Evolutionary conservation across 2,329 filamentous ascomycete species (phyloP).

Genomic region (Microcera coccophila): DNA sequence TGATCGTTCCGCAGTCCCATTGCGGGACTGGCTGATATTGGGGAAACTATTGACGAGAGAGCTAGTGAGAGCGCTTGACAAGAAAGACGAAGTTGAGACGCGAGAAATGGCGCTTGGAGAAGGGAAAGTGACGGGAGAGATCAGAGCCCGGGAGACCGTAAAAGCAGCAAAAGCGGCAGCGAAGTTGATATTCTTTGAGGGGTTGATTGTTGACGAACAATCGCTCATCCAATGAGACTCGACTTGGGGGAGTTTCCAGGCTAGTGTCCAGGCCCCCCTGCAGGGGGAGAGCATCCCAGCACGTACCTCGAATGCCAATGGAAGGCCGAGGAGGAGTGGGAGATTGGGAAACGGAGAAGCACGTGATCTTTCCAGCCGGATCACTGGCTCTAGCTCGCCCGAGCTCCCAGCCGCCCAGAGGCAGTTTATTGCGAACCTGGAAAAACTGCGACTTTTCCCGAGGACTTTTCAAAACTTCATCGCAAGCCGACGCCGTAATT

Average conservation of each 20-base stretch:
- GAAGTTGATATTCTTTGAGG: neutral
- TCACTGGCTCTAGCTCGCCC: conserved; percentile 29
- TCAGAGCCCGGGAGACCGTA: neutral
- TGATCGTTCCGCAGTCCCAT: conserved; percentile 46
- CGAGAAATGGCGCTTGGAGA: neutral
- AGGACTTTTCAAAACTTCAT: conserved; percentile 41
- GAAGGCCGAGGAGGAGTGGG: no score
- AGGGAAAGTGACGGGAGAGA: neutral
- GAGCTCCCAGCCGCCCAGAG: conserved; percentile 32
- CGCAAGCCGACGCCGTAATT: conserved; percentile 37
- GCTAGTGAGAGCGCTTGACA: conserved; percentile 1
- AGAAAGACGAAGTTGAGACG: conserved; percentile 6
- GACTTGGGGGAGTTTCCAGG: neutral
- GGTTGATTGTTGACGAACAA: neutral
- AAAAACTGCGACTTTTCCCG: conserved; percentile 49
- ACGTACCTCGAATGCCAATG: neutral
- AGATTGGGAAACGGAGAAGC: conserved; percentile 4
- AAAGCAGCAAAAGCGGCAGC: neutral
- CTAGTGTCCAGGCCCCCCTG: neutral
- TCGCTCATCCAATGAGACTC: conserved; percentile 8
- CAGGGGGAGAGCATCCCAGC: neutral
- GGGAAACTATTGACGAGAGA: conserved; percentile 19
- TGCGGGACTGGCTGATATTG: conserved; percentile 33
- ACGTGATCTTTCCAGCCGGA: conserved; percentile 26
- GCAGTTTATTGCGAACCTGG: conserved; percentile 26